A percentile compares a stretch with the other conserved stretches of the same genome.
phyloP scores from a whole-genome alignment of 2,329 filamentous ascomycete genomes.

The Microascus cirrosus region DNA sequence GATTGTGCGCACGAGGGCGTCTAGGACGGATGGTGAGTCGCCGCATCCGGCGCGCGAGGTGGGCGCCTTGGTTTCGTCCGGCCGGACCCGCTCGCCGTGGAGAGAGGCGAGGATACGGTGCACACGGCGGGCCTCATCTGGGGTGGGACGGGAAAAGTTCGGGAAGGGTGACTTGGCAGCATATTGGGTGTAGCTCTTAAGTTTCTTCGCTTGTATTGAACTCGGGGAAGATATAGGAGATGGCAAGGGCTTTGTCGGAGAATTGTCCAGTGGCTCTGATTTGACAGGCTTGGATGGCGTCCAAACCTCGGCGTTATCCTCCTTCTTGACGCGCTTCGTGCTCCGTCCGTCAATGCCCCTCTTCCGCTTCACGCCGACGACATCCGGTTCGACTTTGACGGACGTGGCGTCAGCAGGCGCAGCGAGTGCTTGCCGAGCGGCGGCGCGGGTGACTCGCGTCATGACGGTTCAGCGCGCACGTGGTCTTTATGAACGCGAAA shows the following conservation, averaged over 20 bases:
- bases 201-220: slow-evolving; percentile 26
- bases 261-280: neutral
- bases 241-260: neutral
- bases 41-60: slow-evolving; percentile 53
- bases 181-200: slow-evolving; percentile 28
- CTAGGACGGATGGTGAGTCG: slow-evolving; percentile 36
- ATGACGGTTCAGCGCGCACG: neutral
- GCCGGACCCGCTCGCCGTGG: slow-evolving; percentile 54
- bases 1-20: slow-evolving; percentile 39
- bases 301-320: neutral
- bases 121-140: slow-evolving; percentile 58
- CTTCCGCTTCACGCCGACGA: neutral
- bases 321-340: neutral
- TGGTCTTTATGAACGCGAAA: too few relatives aligned
- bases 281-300: neutral
- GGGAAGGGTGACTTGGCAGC: slow-evolving; percentile 50
- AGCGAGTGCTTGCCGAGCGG: neutral
- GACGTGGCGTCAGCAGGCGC: neutral
- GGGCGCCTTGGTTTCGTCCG: slow-evolving; percentile 50
- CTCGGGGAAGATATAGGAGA: neutral
- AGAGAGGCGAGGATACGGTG: slow-evolving; percentile 49
- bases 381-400: neutral
- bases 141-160: slow-evolving; percentile 52
- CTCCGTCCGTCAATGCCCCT: neutral
- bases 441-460: neutral